Conservation (phyloP, 768 basidiomycete species). For the Dendrothele bispora region DNA sequence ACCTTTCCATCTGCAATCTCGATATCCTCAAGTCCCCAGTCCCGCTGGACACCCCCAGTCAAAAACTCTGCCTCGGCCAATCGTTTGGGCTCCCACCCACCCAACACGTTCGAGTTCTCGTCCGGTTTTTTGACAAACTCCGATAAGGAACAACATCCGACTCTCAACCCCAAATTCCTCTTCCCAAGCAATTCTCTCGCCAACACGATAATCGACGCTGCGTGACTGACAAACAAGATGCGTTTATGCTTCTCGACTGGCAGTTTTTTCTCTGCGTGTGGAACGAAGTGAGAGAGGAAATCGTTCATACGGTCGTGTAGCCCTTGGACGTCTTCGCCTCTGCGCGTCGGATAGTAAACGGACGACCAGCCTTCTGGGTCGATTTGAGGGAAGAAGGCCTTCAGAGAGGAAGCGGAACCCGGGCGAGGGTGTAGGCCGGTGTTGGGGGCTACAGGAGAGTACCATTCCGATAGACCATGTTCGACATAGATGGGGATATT, state of each 20-base stretch:
- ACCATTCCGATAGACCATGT: slow-evolving; percentile 86
- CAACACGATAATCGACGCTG: slow-evolving; percentile 71
- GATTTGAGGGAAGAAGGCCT: slow-evolving; percentile 55
- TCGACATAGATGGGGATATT: slow-evolving; percentile 74
- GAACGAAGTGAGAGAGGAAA: slow-evolving; percentile 52
- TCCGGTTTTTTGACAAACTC: slow-evolving; percentile 43
- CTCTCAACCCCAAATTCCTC: slow-evolving; percentile 50
- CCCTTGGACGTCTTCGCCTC: slow-evolving; percentile 65
- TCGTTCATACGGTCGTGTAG: slow-evolving; percentile 60
- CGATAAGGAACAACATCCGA: slow-evolving; percentile 78
- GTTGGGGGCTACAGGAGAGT: slow-evolving; percentile 63
- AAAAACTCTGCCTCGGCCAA: slow-evolving; percentile 62
- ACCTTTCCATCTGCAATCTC: slow-evolving; percentile 63
- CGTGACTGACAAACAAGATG: slow-evolving; percentile 70
- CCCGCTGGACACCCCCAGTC: slow-evolving; percentile 56
- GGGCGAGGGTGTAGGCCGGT: slow-evolving; percentile 81
- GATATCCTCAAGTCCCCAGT: slow-evolving; percentile 84
- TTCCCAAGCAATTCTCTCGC: slow-evolving; percentile 58
- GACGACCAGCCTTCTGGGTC: slow-evolving; percentile 61
- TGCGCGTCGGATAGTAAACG: slow-evolving; percentile 69
- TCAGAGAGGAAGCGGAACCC: slow-evolving; percentile 51
- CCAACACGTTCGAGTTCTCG: slow-evolving; percentile 26
- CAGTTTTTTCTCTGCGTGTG: slow-evolving; percentile 46
- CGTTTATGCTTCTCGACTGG: slow-evolving; percentile 40
- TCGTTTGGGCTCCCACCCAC: slow-evolving; percentile 44